Evolutionary conservation across 2,329 filamentous ascomycete genomes (phyloP), one percentile per base, ranked within the genome.

Genomic region (Colletotrichum noveboracense): DNA sequence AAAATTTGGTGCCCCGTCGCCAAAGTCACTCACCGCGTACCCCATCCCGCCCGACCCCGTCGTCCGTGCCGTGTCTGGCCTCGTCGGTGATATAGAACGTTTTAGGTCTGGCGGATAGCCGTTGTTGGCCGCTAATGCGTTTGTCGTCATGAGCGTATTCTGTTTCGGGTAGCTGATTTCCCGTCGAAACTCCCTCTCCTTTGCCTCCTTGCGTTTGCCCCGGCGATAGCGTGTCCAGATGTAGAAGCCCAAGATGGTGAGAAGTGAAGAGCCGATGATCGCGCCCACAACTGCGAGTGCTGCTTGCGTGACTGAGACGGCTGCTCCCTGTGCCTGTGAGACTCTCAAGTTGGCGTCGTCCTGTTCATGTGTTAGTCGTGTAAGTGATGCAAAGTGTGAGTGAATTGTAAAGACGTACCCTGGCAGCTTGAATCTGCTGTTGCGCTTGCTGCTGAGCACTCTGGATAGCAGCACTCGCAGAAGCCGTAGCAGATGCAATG

Each of bases 201-300:
- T 32, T 16, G 66, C 69, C 12, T 76, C 76, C 64, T 75, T 77
- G 48, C 69, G 76, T 71, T 80, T 80, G 34, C 79, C 79, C 56
- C 78, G 76, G 48, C 80, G 74, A 70, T 79, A 80, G 38, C 84
- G 82, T 13, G 82, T 75, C 30, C 87, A 80, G 21, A 85, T 78
- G 52, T 84, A 84, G 74, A 85, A 85, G 30, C 81, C 80, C 4
- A 83, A 66, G 6, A 86, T 82, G 1, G 84, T 86, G 36, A 88
- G 79, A 24, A 88, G 78, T 2, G 85, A 82, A 4, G 84, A 85
- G n/a, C 83, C 86, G 66, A 87, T 80, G 38, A 87, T 84, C 64
- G 84, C 85, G 16, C 83, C 86, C 6, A 87, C 84, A 21, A 88
- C 83, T 12, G 85, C 86, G 7, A 87, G 75, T 1, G 86, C 85